These are phyloP conservation scores for Xerocomus alliaceus DNA, from an alignment of 1,284 basidiomycete genomes.

Conservation along the genomic window DNA sequence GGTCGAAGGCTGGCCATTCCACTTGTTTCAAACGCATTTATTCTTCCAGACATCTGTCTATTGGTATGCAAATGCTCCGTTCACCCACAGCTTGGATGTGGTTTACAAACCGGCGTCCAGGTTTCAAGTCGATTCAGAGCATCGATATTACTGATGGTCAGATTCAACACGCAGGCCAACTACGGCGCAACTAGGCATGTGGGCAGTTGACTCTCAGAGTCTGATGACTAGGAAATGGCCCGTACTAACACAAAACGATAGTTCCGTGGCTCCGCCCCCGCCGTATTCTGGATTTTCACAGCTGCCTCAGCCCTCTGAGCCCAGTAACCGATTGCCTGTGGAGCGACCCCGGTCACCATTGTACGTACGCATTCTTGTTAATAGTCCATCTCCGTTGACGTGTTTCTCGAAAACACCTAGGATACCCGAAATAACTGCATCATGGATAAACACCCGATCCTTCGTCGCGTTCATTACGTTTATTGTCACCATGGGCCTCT, in stretches of 20 bases:
- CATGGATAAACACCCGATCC: neutral
- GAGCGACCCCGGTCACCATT: neutral
- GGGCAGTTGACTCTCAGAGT: neutral
- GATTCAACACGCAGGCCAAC: neutral
- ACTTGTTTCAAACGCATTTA: neutral
- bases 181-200: constrained; percentile 25
- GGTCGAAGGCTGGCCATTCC: neutral
- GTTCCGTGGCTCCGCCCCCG: constrained; percentile 14
- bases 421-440: neutral
- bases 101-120: neutral
- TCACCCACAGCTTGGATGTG: neutral
- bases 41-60: neutral
- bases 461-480: constrained; percentile 14
- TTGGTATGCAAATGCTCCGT: neutral
- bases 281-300: constrained; percentile 16
- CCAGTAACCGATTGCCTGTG: neutral
- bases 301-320: neutral
- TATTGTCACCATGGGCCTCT: constrained; percentile 12
- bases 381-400: neutral
- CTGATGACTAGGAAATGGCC: neutral
- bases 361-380: constrained; percentile 11
- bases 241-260: neutral
- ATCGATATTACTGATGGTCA: constrained; percentile 1
- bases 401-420: neutral
- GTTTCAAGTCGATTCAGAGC: neutral